A percentile compares a stretch with the other conserved stretches of the same genome.
These are phyloP conservation scores for Solanum etuberosum DNA, from an alignment of 257 asterid species.

Conservation along the genomic window DNA sequence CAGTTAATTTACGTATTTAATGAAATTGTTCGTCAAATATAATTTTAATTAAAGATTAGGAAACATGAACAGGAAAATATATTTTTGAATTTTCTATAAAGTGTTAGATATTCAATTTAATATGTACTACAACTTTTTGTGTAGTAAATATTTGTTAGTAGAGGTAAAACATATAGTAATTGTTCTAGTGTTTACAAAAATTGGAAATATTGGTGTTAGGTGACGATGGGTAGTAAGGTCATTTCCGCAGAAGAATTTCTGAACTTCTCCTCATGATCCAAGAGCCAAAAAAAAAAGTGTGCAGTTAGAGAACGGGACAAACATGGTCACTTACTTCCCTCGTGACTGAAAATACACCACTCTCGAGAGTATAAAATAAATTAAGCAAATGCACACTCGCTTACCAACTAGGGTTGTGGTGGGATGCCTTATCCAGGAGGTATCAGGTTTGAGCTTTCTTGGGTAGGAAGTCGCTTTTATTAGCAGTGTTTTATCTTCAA, in stretches of 20 bases:
- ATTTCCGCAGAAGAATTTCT: too few species aligned
- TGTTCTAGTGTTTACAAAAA: neutral
- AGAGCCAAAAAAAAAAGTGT: neutral
- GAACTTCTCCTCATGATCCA: neutral
- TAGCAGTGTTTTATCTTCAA: too few species aligned
- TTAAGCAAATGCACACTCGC: too few species aligned
- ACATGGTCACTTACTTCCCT: too few species aligned
- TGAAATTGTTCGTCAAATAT: too few species aligned
- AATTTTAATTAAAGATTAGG: too few species aligned
- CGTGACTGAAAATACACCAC: neutral
- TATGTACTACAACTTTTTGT: neutral
- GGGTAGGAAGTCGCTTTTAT: rapidly evolving
- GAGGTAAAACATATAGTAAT: neutral
- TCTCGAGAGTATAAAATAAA: neutral
- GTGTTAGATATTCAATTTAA: neutral
- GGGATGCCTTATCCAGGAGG: too few species aligned
- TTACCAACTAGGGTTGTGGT: too few species aligned
- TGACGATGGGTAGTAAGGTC: neutral
- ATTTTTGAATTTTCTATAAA: too few species aligned
- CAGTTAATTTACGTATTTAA: too few species aligned
- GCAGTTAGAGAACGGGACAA: neutral
- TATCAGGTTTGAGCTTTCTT: too few species aligned
- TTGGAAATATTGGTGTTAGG: neutral
- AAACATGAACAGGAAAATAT: neutral
- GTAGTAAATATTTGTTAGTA: too few species aligned